Base-by-base conservation (phyloP, 1,139 yeast species). In the Lodderomyces beijingensis region DNA sequence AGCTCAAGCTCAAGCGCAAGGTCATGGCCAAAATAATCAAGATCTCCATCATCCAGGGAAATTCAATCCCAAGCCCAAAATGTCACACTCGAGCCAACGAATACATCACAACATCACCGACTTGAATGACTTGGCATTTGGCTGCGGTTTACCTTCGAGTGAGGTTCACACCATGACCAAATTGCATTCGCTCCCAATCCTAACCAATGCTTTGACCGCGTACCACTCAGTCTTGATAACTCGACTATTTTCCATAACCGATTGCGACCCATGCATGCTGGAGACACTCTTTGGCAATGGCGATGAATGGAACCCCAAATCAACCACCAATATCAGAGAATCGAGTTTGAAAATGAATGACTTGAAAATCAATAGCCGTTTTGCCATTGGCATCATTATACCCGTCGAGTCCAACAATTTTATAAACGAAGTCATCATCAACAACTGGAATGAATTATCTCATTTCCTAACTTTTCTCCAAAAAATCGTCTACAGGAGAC, bases 71-170 rank as follows among this genome's bases (percentile, higher is more conserved):
- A 33, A 13, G 13, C n/a, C n/a, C n/a, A n/a, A n/a, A n/a, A n/a
- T n/a, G n/a, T n/a, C n/a, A n/a, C 32, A 28, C 26, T 31, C 16
- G 26, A 27, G 19, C 22, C 37, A 11, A n/a, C 61, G 59, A 32
- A 37, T 59, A 3, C 57, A 60, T 40, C 77, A 74, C 42, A 60
- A 65, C 22, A 43, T 55, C 8, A 55, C 57, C 35, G 79, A 74
- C 39, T 47, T 75, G 23, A 62, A 70, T 30, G 70, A 70, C 38
- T 71, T 64, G 43, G 70, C 74, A 73, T 75, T 74, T 50, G 81
- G 81, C 4, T 70, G 74, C 38, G 79, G 79, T 0, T 50, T 74
- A 22, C 76, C 78, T 10, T 55, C 71, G 4, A 70, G 62, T 40
- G 79, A 74, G 39, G 51, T 59, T n/a, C 59, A 59, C 22, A 49